These are phyloP conservation scores for Arthrobotrys sinensis DNA, from an alignment of 2,329 filamentous ascomycete genomes.

Conservation along the genomic window DNA sequence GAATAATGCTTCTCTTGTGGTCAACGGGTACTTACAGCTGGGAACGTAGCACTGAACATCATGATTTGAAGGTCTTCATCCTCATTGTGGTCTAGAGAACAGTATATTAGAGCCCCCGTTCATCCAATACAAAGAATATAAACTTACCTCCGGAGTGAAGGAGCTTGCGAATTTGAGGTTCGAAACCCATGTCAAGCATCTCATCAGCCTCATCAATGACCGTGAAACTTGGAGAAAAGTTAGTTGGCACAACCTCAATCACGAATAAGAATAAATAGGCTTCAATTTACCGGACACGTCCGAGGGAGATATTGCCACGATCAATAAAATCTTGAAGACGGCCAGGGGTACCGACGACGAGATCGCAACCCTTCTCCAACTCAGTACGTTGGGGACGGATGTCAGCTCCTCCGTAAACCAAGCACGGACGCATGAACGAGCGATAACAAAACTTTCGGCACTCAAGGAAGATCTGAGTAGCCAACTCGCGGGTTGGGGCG, in stretches of 20 bases:
- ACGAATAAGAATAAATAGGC: conserved; percentile 24
- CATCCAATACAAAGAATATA: neutral
- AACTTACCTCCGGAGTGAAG: conserved; percentile 83
- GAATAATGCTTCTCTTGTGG: neutral
- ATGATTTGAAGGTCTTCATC: conserved; percentile 79
- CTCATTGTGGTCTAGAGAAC: conserved; percentile 80
- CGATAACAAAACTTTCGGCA: conserved; percentile 93
- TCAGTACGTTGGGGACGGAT: conserved; percentile 79
- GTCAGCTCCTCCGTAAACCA: conserved; percentile 88
- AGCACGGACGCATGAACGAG: conserved; percentile 91
- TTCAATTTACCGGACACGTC: conserved; percentile 79
- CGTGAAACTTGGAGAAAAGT: conserved; percentile 70
- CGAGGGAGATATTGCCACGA: conserved; percentile 79
- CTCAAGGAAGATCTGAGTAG: conserved; percentile 95
- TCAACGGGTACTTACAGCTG: conserved; percentile 71
- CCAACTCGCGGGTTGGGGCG: conserved; percentile 88
- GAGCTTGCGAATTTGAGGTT: conserved; percentile 80
- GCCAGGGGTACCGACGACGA: conserved; percentile 89
- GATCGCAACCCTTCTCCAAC: conserved; percentile 86
- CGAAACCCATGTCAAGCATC: conserved; percentile 85
- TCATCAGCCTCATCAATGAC: conserved; percentile 97
- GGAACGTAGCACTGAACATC: conserved; percentile 96
- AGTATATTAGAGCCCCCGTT: neutral
- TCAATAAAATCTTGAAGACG: conserved; percentile 88
- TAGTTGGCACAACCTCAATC: conserved; percentile 4